Evolutionary conservation across 2,329 filamentous ascomycete species (phyloP).

Genomic region (Microdochium nivale): DNA sequence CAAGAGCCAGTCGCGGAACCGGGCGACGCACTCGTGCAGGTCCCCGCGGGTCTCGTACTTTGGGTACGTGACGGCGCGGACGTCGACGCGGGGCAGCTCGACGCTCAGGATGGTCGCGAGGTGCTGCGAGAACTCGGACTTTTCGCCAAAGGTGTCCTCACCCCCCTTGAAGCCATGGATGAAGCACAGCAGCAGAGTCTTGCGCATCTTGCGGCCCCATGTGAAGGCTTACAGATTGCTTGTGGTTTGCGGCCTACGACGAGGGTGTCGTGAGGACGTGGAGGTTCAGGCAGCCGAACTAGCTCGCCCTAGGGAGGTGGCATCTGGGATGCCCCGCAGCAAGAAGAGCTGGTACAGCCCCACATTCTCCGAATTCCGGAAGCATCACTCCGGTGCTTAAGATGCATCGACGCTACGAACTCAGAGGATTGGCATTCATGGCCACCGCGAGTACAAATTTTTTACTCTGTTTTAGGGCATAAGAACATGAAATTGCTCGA

Average conservation of each 20-base stretch:
- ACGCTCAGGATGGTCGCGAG: conserved; percentile 55
- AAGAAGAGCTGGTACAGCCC: neutral
- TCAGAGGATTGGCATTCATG: too few relatives aligned
- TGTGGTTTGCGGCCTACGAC: too few relatives aligned
- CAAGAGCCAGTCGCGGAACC: conserved; percentile 77
- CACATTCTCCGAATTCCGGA: neutral
- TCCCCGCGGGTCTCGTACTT: conserved; percentile 77
- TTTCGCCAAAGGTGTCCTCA: conserved; percentile 65
- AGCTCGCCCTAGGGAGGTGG: too few relatives aligned
- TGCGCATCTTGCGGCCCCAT: conserved; percentile 50
- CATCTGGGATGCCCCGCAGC: too few relatives aligned
- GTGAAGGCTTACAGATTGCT: neutral
- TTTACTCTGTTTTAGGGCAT: too few relatives aligned
- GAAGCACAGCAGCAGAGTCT: conserved; percentile 73
- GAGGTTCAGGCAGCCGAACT: too few relatives aligned
- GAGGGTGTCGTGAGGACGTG: too few relatives aligned
- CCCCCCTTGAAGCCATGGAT: conserved; percentile 86
- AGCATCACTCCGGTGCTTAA: neutral
- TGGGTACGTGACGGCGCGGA: conserved; percentile 66
- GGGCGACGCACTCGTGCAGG: conserved; percentile 58
- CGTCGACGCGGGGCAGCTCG: conserved; percentile 59
- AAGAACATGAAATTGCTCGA: neutral
- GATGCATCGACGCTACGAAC: too few relatives aligned
- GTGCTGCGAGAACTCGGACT: conserved; percentile 61
- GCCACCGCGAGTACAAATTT: too few relatives aligned